These are phyloP conservation scores for Suillus spraguei DNA, from an alignment of 768 basidiomycete genomes.

Conservation along the genomic window DNA sequence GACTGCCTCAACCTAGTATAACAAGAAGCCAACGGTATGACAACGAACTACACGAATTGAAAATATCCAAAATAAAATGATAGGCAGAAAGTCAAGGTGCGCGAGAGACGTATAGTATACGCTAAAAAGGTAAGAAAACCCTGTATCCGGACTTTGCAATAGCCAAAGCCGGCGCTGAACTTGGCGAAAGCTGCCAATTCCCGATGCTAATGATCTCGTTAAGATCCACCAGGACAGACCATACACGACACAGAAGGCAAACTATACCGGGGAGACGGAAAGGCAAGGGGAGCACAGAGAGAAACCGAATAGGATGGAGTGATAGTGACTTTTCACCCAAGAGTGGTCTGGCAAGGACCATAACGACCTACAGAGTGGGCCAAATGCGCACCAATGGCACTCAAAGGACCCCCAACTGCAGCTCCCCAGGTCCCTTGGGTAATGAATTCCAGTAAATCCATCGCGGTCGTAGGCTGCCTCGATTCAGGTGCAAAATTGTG, in stretches of 20 bases:
- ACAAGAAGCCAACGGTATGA: not conserved
- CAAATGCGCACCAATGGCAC: slow-evolving; percentile 24
- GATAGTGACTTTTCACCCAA: slow-evolving; percentile 17
- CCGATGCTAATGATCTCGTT: not conserved
- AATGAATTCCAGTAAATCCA: slow-evolving; percentile 32
- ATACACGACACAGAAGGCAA: slow-evolving; percentile 4
- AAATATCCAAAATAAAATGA: not conserved
- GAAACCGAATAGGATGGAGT: not conserved
- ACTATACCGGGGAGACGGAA: slow-evolving; percentile 5
- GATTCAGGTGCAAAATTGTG: slow-evolving; percentile 10
- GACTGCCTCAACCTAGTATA: not conserved
- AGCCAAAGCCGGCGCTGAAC: slow-evolving; percentile 8
- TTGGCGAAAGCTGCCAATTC: not conserved
- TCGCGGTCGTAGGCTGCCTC: slow-evolving; percentile 22
- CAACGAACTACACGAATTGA: not conserved
- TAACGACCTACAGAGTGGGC: slow-evolving; percentile 23
- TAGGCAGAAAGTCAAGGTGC: slow-evolving; percentile 4
- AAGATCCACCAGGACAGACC: slow-evolving; percentile 5
- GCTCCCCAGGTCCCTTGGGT: slow-evolving; percentile 18
- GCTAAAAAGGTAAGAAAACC: slow-evolving; percentile 2
- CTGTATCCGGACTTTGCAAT: slow-evolving; percentile 1
- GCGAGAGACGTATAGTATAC: not conserved
- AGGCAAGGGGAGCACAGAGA: slow-evolving; percentile 6
- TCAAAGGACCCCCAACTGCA: slow-evolving; percentile 31
- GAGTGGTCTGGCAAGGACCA: slow-evolving; percentile 19